phyloP scores from a whole-genome alignment of 2,329 filamentous ascomycete genomes.

The Elsinoe perseae region DNA sequence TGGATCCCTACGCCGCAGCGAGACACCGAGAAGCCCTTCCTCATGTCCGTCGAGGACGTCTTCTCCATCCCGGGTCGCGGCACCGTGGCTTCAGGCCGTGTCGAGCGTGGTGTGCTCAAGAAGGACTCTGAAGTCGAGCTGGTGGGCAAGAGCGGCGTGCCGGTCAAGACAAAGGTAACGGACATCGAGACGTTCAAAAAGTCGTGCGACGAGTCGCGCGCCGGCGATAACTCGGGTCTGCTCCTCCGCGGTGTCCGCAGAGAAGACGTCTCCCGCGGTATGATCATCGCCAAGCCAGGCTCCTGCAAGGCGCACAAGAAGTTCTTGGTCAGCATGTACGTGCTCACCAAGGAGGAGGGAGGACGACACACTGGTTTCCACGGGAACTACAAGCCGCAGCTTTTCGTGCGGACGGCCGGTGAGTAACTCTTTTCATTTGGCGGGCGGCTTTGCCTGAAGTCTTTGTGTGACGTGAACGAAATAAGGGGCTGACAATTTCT shows the following conservation, averaged over 20 bases:
- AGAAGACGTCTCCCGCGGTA: constrained; percentile 88
- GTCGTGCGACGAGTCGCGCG: constrained; percentile 91
- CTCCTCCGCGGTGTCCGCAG: constrained; percentile 92
- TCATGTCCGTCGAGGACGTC: constrained; percentile 85
- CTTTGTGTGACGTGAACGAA: background rate
- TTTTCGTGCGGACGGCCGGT: constrained; percentile 90
- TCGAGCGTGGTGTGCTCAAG: constrained; percentile 92
- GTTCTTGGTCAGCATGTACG: constrained; percentile 94
- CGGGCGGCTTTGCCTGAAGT: background rate
- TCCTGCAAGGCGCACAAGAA: constrained; percentile 78
- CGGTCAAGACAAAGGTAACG: constrained; percentile 98
- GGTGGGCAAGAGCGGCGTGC: constrained; percentile 69
- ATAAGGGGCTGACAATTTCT: background rate
- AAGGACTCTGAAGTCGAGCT: constrained; percentile 91
- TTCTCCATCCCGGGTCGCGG: constrained; percentile 67
- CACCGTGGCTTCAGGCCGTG: constrained; percentile 92
- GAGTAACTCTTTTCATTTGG: constrained; percentile 41
- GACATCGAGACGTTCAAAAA: constrained; percentile 99
- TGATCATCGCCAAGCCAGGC: constrained; percentile 83
- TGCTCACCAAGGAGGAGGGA: constrained; percentile 95
- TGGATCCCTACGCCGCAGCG: constrained; percentile 96
- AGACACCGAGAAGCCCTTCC: constrained; percentile 95
- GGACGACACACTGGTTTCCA: constrained; percentile 93
- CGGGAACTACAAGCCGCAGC: constrained; percentile 93
- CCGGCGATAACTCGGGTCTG: constrained; percentile 96